Percentiles rank a stretch among this genome's conserved stretches.
phyloP scores from a whole-genome alignment of 2,329 filamentous ascomycete species.

The Myriosclerotinia scirpicola region DNA sequence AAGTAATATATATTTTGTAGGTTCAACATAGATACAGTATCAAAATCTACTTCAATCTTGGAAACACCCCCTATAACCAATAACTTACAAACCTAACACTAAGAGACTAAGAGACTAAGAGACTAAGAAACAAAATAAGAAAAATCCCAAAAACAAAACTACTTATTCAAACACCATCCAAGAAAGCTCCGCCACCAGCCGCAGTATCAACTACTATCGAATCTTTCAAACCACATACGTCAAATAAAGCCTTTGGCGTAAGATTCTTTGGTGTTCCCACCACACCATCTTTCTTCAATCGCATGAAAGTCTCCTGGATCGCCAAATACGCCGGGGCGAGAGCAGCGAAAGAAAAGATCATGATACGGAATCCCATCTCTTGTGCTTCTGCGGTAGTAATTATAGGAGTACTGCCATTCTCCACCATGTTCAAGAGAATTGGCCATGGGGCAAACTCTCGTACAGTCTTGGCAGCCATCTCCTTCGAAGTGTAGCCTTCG shows the following conservation, averaged over 20 bases:
- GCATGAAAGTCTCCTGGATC: conserved; percentile 43
- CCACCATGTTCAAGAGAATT: conserved; percentile 58
- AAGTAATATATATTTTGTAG: too few relatives aligned
- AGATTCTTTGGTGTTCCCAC: conserved; percentile 46
- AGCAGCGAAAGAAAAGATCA: conserved; percentile 56
- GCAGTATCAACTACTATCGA: conserved; percentile 49
- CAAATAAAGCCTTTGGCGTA: conserved; percentile 51
- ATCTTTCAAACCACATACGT: conserved; percentile 53
- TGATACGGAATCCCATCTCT: conserved; percentile 57
- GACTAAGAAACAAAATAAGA: background rate
- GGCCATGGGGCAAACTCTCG: conserved; percentile 50
- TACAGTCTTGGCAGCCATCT: conserved; percentile 50
- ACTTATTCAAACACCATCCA: conserved; percentile 27
- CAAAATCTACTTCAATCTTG: too few relatives aligned
- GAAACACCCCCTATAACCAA: too few relatives aligned
- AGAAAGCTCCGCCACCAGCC: conserved; percentile 28
- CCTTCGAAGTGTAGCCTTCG: conserved; percentile 55
- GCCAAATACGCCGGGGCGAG: conserved; percentile 50
- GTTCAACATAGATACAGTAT: too few relatives aligned
- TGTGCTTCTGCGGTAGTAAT: conserved; percentile 53
- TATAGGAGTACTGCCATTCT: conserved; percentile 55
- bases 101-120: background rate
- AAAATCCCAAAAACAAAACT: background rate
- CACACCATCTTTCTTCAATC: conserved; percentile 44
- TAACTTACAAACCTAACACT: too few relatives aligned